These are phyloP conservation scores for Penicillium sp. DNA, from an alignment of 2,329 filamentous ascomycete species.

Conservation along the genomic window DNA sequence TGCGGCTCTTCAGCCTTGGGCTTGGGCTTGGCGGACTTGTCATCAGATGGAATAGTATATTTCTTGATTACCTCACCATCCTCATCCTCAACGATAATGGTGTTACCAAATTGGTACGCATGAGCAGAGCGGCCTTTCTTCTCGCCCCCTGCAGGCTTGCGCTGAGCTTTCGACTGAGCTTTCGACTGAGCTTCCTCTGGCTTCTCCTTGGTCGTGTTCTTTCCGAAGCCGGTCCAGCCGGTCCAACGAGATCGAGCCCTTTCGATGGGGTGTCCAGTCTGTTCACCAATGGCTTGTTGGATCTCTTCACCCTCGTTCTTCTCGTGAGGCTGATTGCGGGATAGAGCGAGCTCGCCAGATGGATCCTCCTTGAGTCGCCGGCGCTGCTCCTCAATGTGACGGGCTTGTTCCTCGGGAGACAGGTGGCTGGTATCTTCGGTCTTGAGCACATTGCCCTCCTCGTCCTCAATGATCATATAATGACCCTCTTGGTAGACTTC, in stretches of 20 bases:
- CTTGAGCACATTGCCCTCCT: conserved; percentile 81
- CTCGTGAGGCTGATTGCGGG: conserved; percentile 48
- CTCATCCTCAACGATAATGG: conserved; percentile 71
- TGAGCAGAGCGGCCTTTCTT: conserved; percentile 58
- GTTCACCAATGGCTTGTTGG: conserved; percentile 42
- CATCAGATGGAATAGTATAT: conserved; percentile 62
- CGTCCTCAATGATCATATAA: conserved; percentile 79
- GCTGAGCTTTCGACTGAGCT: conserved; percentile 22
- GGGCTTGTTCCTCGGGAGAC: conserved; percentile 62
- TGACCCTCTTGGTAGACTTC: conserved; percentile 82
- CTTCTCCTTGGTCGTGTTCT: conserved; percentile 27
- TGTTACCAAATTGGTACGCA: conserved; percentile 70
- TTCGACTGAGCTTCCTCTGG: conserved; percentile 35
- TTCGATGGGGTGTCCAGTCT: conserved; percentile 38
- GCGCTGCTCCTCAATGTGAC: conserved; percentile 59
- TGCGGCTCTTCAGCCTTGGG: conserved; percentile 19
- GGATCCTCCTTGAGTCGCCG: conserved; percentile 58
- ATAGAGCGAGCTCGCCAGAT: conserved; percentile 50
- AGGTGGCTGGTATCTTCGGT: conserved; percentile 57
- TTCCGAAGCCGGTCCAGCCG: conserved; percentile 51
- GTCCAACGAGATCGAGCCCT: conserved; percentile 53
- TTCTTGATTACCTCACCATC: conserved; percentile 71
- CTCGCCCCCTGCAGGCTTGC: conserved; percentile 22
- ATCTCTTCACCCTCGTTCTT: conserved; percentile 51
- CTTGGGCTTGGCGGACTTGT: conserved; percentile 32